phyloP scores from a whole-genome alignment of 768 basidiomycete genomes.

The Russula ochroleuca region DNA sequence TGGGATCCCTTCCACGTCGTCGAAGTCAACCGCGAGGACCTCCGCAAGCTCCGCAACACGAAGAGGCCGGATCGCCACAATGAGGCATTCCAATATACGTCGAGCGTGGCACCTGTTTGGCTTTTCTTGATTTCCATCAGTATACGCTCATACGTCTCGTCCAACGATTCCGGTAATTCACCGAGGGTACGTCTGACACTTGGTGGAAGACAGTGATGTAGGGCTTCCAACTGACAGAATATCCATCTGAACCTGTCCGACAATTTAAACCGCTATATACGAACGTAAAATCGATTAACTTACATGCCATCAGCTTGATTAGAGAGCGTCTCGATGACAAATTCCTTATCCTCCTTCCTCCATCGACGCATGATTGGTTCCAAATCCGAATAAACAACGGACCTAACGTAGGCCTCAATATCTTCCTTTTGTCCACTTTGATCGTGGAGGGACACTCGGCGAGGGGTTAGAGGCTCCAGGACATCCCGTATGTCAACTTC shows the following conservation, averaged over 20 bases:
- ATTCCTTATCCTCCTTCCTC: background rate
- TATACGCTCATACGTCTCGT: background rate
- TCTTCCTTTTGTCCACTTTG: conserved; percentile 3
- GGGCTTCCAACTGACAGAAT: background rate
- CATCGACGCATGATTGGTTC: background rate
- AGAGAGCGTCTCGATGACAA: background rate
- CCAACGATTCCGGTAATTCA: background rate
- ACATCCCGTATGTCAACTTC: conserved; percentile 4
- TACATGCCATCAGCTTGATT: background rate
- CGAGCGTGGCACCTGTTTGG: background rate
- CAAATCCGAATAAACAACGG: background rate
- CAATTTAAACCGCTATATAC: background rate
- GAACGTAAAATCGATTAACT: background rate
- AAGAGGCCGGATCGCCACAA: background rate
- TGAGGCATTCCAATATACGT: background rate
- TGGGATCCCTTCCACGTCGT: background rate
- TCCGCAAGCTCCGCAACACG: conserved; percentile 1
- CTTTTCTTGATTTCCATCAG: background rate
- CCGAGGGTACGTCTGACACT: background rate
- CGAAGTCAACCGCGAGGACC: background rate
- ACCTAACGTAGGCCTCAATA: background rate
- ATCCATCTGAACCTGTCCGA: background rate
- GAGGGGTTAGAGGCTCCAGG: background rate
- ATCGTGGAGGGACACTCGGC: background rate
- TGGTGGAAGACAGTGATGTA: background rate